Evolutionary conservation across 306 rosid species (phyloP).

Genomic region (Hippophae gyantsensis): DNA sequence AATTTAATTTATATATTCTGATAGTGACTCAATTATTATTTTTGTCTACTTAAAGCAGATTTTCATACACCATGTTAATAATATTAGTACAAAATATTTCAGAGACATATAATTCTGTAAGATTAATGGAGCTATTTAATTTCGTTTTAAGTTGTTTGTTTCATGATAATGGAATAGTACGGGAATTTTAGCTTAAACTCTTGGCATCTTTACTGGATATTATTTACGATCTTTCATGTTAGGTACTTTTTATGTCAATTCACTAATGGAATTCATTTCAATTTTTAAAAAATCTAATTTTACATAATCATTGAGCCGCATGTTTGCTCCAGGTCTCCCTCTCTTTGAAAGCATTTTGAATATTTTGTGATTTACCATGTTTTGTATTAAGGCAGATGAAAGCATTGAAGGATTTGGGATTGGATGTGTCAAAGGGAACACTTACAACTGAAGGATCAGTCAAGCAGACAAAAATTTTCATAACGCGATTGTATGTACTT

Average conservation of each 20-base stretch:
- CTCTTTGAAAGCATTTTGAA: conserved; percentile 6
- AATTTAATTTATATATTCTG: conserved; percentile 3
- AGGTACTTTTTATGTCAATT: too few species aligned
- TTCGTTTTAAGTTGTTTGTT: background rate
- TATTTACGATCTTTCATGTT: background rate
- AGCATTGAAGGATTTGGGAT: conserved; percentile 76
- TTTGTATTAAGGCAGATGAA: conserved; percentile 54
- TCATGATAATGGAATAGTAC: background rate
- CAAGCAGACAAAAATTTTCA: conserved; percentile 63
- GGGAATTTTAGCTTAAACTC: background rate
- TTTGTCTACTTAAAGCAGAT: background rate
- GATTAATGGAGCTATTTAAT: background rate
- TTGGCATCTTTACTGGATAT: background rate
- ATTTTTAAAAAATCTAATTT: background rate
- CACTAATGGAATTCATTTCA: background rate
- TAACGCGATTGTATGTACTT: conserved; percentile 59
- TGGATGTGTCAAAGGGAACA: conserved; percentile 88
- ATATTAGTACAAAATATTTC: background rate
- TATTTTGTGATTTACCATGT: conserved; percentile 19
- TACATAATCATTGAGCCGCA: background rate
- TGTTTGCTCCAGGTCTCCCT: background rate
- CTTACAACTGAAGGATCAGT: conserved; percentile 69
- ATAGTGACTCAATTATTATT: background rate
- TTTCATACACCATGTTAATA: background rate
- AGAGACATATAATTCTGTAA: background rate